These are phyloP conservation scores for Cryptosporidium muris DNA, from an alignment of 169 alveolate genomes.

Conservation along the genomic window DNA sequence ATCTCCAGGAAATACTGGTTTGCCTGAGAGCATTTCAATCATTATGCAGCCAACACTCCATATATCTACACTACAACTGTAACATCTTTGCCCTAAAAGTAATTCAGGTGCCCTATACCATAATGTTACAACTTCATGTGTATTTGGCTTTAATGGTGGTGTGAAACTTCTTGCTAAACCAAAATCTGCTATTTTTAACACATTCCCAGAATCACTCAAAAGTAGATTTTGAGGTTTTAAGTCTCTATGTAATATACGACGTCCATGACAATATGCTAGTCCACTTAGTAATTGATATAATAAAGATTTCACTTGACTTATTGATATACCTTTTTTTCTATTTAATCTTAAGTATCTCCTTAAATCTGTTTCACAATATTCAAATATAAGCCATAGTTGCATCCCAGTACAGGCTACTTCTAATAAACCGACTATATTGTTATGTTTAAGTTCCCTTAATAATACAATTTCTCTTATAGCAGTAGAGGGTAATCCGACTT, in stretches of 20 bases:
- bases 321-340: slow-evolving; percentile 77
- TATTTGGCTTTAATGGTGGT: slow-evolving; percentile 85
- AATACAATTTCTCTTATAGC: slow-evolving; percentile 89
- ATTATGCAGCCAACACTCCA: slow-evolving; percentile 91
- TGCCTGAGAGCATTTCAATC: slow-evolving; percentile 79
- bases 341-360: slow-evolving; percentile 72
- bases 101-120: slow-evolving; percentile 92
- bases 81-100: slow-evolving; percentile 83
- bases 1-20: slow-evolving; percentile 85
- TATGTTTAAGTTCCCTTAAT: slow-evolving; percentile 85
- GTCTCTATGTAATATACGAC: slow-evolving; percentile 90
- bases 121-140: slow-evolving; percentile 87
- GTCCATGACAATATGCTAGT: slow-evolving; percentile 84
- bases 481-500: slow-evolving; percentile 89
- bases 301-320: slow-evolving; percentile 75
- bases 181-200: slow-evolving; percentile 82
- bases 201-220: slow-evolving; percentile 75
- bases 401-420: slow-evolving; percentile 71
- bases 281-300: slow-evolving; percentile 83
- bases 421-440: slow-evolving; percentile 82
- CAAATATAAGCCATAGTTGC: slow-evolving; percentile 76
- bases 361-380: slow-evolving; percentile 74
- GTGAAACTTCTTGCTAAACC: slow-evolving; percentile 92
- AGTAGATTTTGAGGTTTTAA: slow-evolving; percentile 88
- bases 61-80: slow-evolving; percentile 87